Percentiles rank a stretch among this genome's conserved stretches.
These are phyloP conservation scores for Orbilia brochopaga DNA, from an alignment of 2,329 filamentous ascomycete genomes.

Conservation along the genomic window DNA sequence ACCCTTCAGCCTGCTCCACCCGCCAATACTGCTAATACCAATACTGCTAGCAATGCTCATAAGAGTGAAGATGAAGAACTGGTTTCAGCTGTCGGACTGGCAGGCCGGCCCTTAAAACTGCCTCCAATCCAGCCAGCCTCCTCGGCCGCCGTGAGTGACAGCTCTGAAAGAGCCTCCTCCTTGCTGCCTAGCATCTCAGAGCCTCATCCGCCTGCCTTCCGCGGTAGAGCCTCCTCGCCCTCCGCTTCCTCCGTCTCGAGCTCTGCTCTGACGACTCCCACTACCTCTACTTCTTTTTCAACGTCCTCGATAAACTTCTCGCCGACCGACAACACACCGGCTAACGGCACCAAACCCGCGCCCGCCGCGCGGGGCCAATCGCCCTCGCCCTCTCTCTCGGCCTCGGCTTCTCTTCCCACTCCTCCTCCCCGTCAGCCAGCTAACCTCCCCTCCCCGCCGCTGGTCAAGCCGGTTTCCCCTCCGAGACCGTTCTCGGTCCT, in stretches of 20 bases:
- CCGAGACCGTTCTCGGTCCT: not conserved
- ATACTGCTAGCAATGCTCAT: too few relatives aligned
- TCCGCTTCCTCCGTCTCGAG: conserved; percentile 5
- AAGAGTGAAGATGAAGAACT: too few relatives aligned
- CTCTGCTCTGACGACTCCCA: too few relatives aligned
- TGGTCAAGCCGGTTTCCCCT: conserved; percentile 1
- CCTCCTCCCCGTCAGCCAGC: conserved; percentile 1
- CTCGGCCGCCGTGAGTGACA: conserved; percentile 9
- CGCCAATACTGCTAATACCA: too few relatives aligned
- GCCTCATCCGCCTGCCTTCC: conserved; percentile 46
- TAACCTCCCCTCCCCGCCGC: not conserved
- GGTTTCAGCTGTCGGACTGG: conserved; percentile 10
- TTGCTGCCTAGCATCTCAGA: conserved; percentile 47
- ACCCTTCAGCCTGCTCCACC: too few relatives aligned
- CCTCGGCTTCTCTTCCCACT: conserved; percentile 4
- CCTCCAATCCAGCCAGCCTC: conserved; percentile 47
- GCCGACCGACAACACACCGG: conserved; percentile 47
- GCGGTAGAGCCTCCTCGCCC: conserved; percentile 14
- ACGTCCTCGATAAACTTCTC: too few relatives aligned
- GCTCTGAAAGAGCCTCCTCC: conserved; percentile 38
- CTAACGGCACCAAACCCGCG: conserved; percentile 3
- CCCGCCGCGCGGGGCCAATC: conserved; percentile 27
- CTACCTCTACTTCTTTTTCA: too few relatives aligned
- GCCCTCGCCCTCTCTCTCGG: conserved; percentile 13
- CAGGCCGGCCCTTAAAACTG: conserved; percentile 18